Conservation (phyloP, 139 green algal species). For the Chloropicon primus region DNA sequence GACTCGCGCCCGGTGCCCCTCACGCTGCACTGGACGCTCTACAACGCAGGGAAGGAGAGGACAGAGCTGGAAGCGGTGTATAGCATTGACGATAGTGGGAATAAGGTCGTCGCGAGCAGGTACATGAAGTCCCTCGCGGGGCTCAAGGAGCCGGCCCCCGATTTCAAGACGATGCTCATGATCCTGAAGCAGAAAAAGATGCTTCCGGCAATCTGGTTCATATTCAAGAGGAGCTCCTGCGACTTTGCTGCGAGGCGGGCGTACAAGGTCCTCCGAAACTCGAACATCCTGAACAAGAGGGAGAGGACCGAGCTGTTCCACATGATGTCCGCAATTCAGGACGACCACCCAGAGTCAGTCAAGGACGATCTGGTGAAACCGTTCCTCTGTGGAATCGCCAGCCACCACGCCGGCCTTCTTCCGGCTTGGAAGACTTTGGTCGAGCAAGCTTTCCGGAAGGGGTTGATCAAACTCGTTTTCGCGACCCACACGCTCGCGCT, state of each 20-base stretch:
- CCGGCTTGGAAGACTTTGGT: slow-evolving; percentile 83
- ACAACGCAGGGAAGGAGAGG: not conserved
- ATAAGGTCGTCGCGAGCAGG: not conserved
- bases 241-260: slow-evolving; percentile 26
- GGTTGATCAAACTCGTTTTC: slow-evolving; percentile 75
- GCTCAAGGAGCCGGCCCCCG: not conserved
- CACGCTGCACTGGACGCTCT: not conserved
- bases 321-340: not conserved
- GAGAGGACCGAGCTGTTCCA: not conserved
- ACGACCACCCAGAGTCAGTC: slow-evolving; percentile 60
- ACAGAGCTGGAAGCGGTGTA: not conserved
- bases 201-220: slow-evolving; percentile 87
- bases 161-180: not conserved
- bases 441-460: slow-evolving; percentile 75
- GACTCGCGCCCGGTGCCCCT: not conserved
- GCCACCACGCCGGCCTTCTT: slow-evolving; percentile 83
- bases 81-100: not conserved
- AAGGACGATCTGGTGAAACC: slow-evolving; percentile 37
- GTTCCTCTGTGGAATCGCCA: slow-evolving; percentile 54
- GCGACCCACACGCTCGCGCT: slow-evolving; percentile 93
- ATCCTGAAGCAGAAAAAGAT: slow-evolving; percentile 34
- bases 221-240: slow-evolving; percentile 65
- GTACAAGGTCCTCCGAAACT: not conserved
- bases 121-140: not conserved
- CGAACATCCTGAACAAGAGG: not conserved